phyloP scores from a whole-genome alignment of 257 asterid species.

The Pogostemon cablin region DNA sequence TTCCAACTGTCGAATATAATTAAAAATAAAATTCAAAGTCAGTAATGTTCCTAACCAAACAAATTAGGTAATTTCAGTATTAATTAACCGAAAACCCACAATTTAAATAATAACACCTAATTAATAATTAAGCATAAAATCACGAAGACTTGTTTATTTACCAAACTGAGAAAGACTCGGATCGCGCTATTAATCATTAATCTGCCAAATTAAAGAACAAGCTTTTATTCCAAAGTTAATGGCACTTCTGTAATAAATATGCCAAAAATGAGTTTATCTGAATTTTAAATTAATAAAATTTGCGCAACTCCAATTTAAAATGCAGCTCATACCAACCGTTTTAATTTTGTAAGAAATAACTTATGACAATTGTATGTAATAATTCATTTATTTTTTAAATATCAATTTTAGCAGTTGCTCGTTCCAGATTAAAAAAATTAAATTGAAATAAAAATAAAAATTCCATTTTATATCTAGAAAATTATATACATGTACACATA shows the following conservation, averaged over 20 bases:
- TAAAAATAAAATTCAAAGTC: not conserved
- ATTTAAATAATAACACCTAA: not conserved
- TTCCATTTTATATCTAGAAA: no score
- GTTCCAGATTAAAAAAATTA: no score
- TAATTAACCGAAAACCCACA: not conserved
- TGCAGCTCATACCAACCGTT: no score
- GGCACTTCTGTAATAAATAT: not conserved
- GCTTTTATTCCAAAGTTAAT: conserved; percentile 17
- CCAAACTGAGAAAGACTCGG: conserved; percentile 24
- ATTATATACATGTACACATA: no score
- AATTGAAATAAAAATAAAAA: no score
- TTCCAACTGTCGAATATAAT: conserved; percentile 21
- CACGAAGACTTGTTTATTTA: conserved; percentile 23
- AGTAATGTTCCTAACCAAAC: not conserved
- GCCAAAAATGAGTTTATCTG: no score
- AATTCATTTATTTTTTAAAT: no score
- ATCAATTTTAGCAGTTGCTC: no score
- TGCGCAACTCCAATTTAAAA: no score
- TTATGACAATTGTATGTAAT: no score
- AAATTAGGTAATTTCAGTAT: conserved; percentile 4
- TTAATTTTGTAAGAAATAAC: no score
- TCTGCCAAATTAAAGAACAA: conserved; percentile 12
- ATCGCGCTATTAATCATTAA: conserved; percentile 21
- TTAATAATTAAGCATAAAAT: conserved; percentile 16
- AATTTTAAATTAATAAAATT: no score